Percentiles rank a stretch among this genome's conserved stretches.
These are phyloP conservation scores for Cryphonectria naterciae DNA, from an alignment of 2,329 filamentous ascomycete species.

Conservation along the genomic window DNA sequence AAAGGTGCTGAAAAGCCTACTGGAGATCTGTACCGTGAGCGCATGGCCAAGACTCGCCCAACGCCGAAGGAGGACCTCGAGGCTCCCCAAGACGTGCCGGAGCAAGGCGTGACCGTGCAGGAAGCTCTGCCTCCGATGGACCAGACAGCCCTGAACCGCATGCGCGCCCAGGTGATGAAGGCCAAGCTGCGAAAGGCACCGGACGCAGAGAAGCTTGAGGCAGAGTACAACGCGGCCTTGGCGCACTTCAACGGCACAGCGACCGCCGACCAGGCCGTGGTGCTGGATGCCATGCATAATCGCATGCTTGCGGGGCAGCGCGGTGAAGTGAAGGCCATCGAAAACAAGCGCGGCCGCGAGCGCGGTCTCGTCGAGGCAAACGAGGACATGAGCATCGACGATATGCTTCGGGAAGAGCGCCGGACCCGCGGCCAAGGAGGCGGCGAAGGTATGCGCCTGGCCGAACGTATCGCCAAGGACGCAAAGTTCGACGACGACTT, in stretches of 20 bases:
- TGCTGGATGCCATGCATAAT: conserved; percentile 86
- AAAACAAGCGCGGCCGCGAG: conserved; percentile 81
- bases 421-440: conserved; percentile 77
- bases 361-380: conserved; percentile 87
- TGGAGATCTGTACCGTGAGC: conserved; percentile 82
- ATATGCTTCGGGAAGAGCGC: conserved; percentile 95
- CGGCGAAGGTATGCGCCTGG: conserved; percentile 80
- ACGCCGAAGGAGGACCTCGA: conserved; percentile 40
- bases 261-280: conserved; percentile 67
- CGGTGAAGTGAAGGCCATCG: conserved; percentile 75
- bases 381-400: conserved; percentile 92
- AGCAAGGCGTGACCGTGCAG: conserved; percentile 65
- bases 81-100: conserved; percentile 40
- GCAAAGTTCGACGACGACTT: conserved; percentile 87
- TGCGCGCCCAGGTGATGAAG: conserved; percentile 95
- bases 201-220: conserved; percentile 76
- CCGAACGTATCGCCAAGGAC: conserved; percentile 93
- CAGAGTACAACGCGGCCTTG: conserved; percentile 79
- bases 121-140: conserved; percentile 62
- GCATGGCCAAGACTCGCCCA: conserved; percentile 62
- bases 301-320: conserved; percentile 78
- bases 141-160: conserved; percentile 80
- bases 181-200: conserved; percentile 82
- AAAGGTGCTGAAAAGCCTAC: conserved; percentile 84
- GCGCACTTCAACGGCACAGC: conserved; percentile 58